These are phyloP conservation scores for Pogostemon cablin DNA, from an alignment of 257 asterid species.

Conservation along the genomic window DNA sequence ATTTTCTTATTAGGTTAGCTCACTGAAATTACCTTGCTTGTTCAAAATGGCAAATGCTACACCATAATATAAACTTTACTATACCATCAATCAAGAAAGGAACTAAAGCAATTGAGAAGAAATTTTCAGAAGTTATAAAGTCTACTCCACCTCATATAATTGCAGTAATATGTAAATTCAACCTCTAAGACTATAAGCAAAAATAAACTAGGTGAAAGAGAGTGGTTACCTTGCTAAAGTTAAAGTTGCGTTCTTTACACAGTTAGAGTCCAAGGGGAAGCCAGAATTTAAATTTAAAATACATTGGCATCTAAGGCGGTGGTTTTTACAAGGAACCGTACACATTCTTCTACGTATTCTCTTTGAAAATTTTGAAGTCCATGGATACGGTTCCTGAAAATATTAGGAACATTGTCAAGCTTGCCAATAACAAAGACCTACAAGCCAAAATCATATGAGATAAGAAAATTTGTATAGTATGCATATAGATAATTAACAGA, in stretches of 20 bases:
- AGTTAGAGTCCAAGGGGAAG: slow-evolving; percentile 49
- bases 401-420: slow-evolving; percentile 32
- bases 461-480: not conserved
- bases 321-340: slow-evolving; percentile 46
- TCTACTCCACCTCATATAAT: slow-evolving; percentile 5
- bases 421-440: slow-evolving; percentile 19
- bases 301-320: slow-evolving; percentile 64
- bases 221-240: slow-evolving; percentile 65
- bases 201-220: slow-evolving; percentile 16
- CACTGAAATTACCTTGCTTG: slow-evolving; percentile 8
- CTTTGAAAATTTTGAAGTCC: slow-evolving; percentile 59
- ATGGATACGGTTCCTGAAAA: slow-evolving; percentile 60
- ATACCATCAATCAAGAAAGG: slow-evolving; percentile 18
- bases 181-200: not conserved
- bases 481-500: not conserved
- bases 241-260: slow-evolving; percentile 59
- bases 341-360: slow-evolving; percentile 45
- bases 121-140: slow-evolving; percentile 15
- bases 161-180: not conserved
- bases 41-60: not conserved
- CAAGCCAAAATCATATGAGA: not conserved
- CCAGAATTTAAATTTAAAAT: slow-evolving; percentile 59
- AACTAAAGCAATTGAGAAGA: slow-evolving; percentile 14
- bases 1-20: slow-evolving; percentile 7
- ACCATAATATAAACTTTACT: not conserved